Percentiles rank a stretch among this genome's conserved stretches.
Conservation (phyloP, 768 basidiomycete species). For the Russula abietina region DNA sequence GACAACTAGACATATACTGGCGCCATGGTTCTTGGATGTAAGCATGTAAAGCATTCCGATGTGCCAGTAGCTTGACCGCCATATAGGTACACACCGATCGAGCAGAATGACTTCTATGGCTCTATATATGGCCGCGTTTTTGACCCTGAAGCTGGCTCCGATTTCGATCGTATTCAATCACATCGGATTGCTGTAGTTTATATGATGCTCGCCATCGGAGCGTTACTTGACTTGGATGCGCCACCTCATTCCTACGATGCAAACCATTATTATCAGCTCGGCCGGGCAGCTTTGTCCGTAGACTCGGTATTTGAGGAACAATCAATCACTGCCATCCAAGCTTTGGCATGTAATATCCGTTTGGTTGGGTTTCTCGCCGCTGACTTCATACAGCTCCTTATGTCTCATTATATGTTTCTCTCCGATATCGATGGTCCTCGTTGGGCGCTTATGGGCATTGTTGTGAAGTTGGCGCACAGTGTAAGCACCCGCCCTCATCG, state of each 20-base stretch:
- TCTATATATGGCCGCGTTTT: conserved; percentile 50
- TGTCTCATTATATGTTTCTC: conserved; percentile 44
- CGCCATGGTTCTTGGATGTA: conserved; percentile 69
- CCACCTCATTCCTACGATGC: conserved; percentile 50
- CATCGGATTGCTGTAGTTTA: conserved; percentile 56
- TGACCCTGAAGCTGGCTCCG: conserved; percentile 35
- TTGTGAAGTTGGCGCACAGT: conserved; percentile 64
- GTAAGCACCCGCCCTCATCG: conserved; percentile 35
- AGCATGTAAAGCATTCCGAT: conserved; percentile 29
- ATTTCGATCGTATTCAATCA: conserved; percentile 39
- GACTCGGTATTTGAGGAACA: conserved; percentile 63
- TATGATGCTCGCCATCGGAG: conserved; percentile 59
- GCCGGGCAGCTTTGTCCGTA: conserved; percentile 51
- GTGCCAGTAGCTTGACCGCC: not conserved
- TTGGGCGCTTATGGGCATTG: conserved; percentile 67
- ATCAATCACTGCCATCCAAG: conserved; percentile 57
- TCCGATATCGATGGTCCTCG: conserved; percentile 50
- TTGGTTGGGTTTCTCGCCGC: conserved; percentile 11
- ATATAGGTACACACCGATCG: conserved; percentile 60
- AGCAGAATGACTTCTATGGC: conserved; percentile 50
- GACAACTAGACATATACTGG: conserved; percentile 50
- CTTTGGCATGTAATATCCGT: conserved; percentile 42
- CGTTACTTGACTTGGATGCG: conserved; percentile 53
- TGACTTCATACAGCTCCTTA: conserved; percentile 45
- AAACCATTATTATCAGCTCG: conserved; percentile 55